Evolutionary conservation across 2,329 filamentous ascomycete genomes (phyloP).

Genomic region (Diaporthe citri): DNA sequence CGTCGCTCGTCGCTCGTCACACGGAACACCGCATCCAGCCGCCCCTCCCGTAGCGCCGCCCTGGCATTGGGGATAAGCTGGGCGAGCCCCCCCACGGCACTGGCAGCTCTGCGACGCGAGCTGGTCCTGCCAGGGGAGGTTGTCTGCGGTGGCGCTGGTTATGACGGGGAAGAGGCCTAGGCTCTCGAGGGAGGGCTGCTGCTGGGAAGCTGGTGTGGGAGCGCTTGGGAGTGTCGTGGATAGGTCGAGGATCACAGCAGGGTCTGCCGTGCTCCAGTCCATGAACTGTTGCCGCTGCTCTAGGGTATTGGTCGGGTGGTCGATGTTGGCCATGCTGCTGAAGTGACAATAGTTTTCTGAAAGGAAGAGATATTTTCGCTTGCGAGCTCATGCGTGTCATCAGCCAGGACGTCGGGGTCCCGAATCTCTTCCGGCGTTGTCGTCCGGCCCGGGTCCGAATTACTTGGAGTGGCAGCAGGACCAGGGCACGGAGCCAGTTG

Average conservation of each 20-base stretch:
- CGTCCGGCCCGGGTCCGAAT: neutral
- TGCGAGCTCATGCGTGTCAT: neutral
- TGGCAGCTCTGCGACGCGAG: neutral
- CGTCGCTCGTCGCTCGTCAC: constrained; percentile 7
- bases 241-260: neutral
- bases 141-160: neutral
- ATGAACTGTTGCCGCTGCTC: neutral
- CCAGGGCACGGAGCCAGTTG: neutral
- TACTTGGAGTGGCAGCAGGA: neutral
- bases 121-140: neutral
- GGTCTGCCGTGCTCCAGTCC: neutral
- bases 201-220: neutral
- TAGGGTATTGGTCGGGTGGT: neutral
- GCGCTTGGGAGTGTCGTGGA: neutral
- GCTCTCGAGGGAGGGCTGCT: constrained; percentile 3
- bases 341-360: neutral
- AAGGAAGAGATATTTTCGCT: neutral
- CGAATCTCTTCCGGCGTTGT: neutral
- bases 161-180: neutral
- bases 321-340: neutral
- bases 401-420: neutral
- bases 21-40: neutral
- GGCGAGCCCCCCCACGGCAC: constrained; percentile 11
- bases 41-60: neutral
- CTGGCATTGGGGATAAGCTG: constrained; percentile 8